Evolutionary conservation across 1,284 basidiomycete genomes (phyloP).

Genomic region (Leccinum pallidistipes): DNA sequence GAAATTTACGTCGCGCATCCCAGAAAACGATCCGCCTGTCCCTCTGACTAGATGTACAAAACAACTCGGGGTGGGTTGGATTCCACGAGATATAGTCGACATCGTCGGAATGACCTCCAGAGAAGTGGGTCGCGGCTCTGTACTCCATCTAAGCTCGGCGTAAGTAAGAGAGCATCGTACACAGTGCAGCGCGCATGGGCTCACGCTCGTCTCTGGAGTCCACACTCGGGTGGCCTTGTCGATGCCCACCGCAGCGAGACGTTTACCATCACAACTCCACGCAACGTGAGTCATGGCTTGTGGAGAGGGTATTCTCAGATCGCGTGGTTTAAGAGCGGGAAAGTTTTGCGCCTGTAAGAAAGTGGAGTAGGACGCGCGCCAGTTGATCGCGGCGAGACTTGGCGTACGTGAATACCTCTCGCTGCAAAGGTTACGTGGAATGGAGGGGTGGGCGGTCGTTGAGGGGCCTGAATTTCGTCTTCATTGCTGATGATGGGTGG

Average conservation of each 20-base stretch:
- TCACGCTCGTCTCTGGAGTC: constrained; percentile 72
- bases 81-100: constrained; percentile 80
- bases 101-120: constrained; percentile 70
- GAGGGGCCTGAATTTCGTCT: constrained; percentile 61
- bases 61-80: constrained; percentile 73
- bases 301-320: constrained; percentile 62
- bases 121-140: constrained; percentile 58
- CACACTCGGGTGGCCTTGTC: constrained; percentile 76
- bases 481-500: constrained; percentile 30
- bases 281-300: constrained; percentile 73
- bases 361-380: constrained; percentile 13
- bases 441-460: constrained; percentile 72
- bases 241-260: constrained; percentile 73
- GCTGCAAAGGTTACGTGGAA: constrained; percentile 66
- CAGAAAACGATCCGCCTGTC: constrained; percentile 75
- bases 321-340: constrained; percentile 73
- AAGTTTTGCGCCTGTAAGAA: constrained; percentile 63
- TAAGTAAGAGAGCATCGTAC: not conserved
- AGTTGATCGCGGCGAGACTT: constrained; percentile 8
- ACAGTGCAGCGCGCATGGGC: constrained; percentile 24
- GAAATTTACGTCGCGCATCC: constrained; percentile 69
- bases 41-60: constrained; percentile 73
- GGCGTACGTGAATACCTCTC: constrained; percentile 69
- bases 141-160: constrained; percentile 56
- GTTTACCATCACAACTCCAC: constrained; percentile 80